A percentile compares a stretch with the other conserved stretches of the same genome.
phyloP scores from a whole-genome alignment of 2,329 filamentous ascomycete species.

The Sphaerulina populicola region DNA sequence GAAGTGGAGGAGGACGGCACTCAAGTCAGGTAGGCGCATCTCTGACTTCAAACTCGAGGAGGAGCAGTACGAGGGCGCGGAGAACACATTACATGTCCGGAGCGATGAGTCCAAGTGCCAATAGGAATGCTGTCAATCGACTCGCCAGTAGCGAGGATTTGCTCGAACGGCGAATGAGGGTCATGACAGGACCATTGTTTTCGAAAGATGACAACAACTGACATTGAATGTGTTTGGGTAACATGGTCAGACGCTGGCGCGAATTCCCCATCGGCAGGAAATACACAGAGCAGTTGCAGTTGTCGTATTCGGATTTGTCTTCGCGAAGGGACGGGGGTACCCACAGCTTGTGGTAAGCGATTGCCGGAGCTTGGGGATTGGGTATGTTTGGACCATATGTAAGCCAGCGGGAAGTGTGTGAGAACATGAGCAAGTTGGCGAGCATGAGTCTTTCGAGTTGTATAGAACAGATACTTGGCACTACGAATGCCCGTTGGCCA shows the following conservation, averaged over 20 bases:
- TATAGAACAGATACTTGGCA: conserved; percentile 4
- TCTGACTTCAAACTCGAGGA: conserved; percentile 19
- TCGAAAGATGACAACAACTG: neutral
- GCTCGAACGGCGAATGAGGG: conserved; percentile 43
- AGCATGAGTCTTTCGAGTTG: conserved; percentile 1
- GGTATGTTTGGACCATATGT: no score
- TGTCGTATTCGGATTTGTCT: no score
- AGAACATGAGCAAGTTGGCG: no score
- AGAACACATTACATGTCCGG: conserved; percentile 24
- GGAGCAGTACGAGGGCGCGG: conserved; percentile 22
- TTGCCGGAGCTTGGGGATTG: no score
- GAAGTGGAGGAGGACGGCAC: conserved; percentile 11
- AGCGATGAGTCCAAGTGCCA: conserved; percentile 24
- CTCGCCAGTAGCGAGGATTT: conserved; percentile 42
- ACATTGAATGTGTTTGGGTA: neutral
- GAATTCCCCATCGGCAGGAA: no score
- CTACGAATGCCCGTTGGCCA: neutral
- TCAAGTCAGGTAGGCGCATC: conserved; percentile 11
- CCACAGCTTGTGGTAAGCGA: no score
- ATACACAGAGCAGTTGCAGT: no score
- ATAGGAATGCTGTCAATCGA: conserved; percentile 36
- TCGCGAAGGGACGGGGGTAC: no score
- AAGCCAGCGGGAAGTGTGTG: no score
- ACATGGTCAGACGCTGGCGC: no score
- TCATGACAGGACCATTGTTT: conserved; percentile 31